Percentiles rank a stretch among this genome's conserved stretches.
phyloP scores from a whole-genome alignment of 139 green algal species.

The Auxenochlorella protothecoides region DNA sequence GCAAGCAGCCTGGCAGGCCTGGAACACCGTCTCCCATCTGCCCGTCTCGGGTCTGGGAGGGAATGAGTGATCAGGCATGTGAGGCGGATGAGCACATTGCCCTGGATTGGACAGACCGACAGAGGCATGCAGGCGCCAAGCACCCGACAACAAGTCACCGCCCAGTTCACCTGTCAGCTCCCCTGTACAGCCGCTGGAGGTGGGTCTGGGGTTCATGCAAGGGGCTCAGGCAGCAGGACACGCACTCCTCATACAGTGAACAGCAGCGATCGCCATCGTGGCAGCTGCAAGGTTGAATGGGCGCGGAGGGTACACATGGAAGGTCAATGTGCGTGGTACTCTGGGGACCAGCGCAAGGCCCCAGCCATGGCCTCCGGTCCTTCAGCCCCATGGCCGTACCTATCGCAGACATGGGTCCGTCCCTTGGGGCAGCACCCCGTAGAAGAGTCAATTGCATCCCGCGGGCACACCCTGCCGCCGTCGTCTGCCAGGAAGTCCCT shows the following conservation, averaged over 20 bases:
- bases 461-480: slow-evolving; percentile 42
- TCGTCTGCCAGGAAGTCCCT: slow-evolving; percentile 47
- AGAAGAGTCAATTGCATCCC: slow-evolving; percentile 27
- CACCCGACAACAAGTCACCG: neutral
- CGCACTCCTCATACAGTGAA: slow-evolving; percentile 58
- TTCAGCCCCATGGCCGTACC: slow-evolving; percentile 3
- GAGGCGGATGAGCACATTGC: too few relatives aligned
- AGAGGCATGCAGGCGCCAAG: too few relatives aligned
- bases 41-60: slow-evolving; percentile 40
- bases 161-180: slow-evolving; percentile 13
- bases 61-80: neutral
- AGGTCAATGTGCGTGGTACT: too few relatives aligned
- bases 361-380: neutral
- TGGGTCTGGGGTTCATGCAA: slow-evolving; percentile 22
- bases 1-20: slow-evolving; percentile 58
- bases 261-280: slow-evolving; percentile 53
- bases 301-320: too few relatives aligned
- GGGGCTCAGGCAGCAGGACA: slow-evolving; percentile 69
- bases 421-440: slow-evolving; percentile 55
- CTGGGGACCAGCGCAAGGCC: neutral
- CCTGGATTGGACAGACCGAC: too few relatives aligned
- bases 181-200: slow-evolving; percentile 16
- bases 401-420: slow-evolving; percentile 43
- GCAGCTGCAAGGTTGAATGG: slow-evolving; percentile 36
- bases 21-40: slow-evolving; percentile 43